Evolutionary conservation across 768 basidiomycete genomes (phyloP).

Genomic region (Russula sp.): DNA sequence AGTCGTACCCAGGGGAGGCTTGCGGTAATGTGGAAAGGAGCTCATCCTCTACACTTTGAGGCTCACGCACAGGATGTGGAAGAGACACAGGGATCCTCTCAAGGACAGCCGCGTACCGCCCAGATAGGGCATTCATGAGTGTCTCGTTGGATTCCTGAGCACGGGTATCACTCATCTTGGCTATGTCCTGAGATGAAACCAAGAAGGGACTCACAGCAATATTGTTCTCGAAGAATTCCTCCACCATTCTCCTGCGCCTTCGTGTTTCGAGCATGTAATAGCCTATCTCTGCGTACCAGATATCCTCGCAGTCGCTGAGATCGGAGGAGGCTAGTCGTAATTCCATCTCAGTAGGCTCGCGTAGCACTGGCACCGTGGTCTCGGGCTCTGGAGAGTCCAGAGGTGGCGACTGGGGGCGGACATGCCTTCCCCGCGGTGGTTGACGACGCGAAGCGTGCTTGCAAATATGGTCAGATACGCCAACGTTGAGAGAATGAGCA

Average conservation of each 20-base stretch:
- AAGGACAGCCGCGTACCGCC: slow-evolving; percentile 46
- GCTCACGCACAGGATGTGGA: slow-evolving; percentile 27
- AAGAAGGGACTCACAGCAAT: slow-evolving; percentile 42
- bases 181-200: background rate
- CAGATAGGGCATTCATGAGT: slow-evolving; percentile 53
- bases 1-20: slow-evolving; percentile 29
- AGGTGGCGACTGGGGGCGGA: slow-evolving; percentile 24
- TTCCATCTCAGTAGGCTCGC: slow-evolving; percentile 35
- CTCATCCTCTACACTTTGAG: slow-evolving; percentile 30
- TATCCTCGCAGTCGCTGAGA: slow-evolving; percentile 71
- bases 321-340: slow-evolving; percentile 57
- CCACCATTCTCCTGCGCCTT: slow-evolving; percentile 64
- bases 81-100: slow-evolving; percentile 38
- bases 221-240: slow-evolving; percentile 64
- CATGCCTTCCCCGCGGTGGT: slow-evolving; percentile 34
- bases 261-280: slow-evolving; percentile 67
- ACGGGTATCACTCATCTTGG: slow-evolving; percentile 6
- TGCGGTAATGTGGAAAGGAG: slow-evolving; percentile 31
- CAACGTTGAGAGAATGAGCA: slow-evolving; percentile 6
- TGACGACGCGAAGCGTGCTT: slow-evolving; percentile 27
- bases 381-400: slow-evolving; percentile 25
- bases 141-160: slow-evolving; percentile 60
- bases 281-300: slow-evolving; percentile 65
- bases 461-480: slow-evolving; percentile 6
- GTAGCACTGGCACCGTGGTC: slow-evolving; percentile 27